phyloP scores from a whole-genome alignment of 2,329 filamentous ascomycete species.

The Zymoseptoria brevis region DNA sequence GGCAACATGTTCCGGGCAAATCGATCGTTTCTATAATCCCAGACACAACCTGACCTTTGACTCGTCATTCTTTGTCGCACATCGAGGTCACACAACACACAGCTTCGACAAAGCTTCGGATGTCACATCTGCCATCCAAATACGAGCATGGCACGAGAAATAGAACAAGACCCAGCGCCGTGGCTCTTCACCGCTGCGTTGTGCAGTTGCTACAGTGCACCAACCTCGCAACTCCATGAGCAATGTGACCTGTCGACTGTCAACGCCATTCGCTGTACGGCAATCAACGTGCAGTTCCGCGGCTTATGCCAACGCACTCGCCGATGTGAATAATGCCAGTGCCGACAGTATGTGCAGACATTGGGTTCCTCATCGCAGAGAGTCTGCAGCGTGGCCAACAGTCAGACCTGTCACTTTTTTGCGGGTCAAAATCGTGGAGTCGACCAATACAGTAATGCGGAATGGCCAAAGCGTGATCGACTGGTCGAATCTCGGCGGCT shows the following conservation, averaged over 20 bases:
- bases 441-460: not conserved
- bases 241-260: not conserved
- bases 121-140: not conserved
- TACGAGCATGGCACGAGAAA: not conserved
- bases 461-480: not conserved
- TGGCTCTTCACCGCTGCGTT: not conserved
- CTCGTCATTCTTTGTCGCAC: not conserved
- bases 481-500: not conserved
- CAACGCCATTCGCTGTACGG: not conserved
- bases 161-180: not conserved
- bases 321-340: not conserved
- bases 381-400: not conserved
- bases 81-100: not conserved
- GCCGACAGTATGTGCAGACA: not conserved
- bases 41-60: not conserved
- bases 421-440: not conserved
- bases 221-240: not conserved
- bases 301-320: not conserved
- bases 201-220: not conserved
- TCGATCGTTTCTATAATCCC: not conserved
- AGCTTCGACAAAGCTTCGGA: not conserved
- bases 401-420: not conserved
- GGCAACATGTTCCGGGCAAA: not conserved
- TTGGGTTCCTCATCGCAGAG: not conserved
- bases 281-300: not conserved